phyloP scores from a whole-genome alignment of 2,329 filamentous ascomycete species.

The Diaporthe humulicola region DNA sequence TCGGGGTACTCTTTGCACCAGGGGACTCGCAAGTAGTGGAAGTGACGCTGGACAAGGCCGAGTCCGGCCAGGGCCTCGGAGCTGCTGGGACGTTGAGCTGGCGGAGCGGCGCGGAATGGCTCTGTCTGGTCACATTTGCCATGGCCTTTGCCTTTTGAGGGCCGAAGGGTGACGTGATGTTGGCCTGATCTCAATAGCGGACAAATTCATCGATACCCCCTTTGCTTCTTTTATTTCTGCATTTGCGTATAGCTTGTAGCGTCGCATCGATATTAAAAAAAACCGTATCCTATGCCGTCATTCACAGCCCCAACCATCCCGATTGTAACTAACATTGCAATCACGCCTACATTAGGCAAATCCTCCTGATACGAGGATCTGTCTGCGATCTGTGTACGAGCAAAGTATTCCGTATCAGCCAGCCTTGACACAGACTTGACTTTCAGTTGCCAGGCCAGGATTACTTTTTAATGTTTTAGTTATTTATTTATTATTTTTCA shows the following conservation, averaged over 20 bases:
- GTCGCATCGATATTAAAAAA: neutral
- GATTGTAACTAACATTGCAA: neutral
- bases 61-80: slow-evolving; percentile 46
- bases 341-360: neutral
- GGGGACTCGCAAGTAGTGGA: slow-evolving; percentile 63
- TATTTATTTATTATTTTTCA: no score
- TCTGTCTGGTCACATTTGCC: slow-evolving; percentile 50
- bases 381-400: neutral
- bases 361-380: no score
- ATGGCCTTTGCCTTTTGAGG: slow-evolving; percentile 50
- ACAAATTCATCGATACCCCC: slow-evolving; percentile 1
- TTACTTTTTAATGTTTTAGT: neutral
- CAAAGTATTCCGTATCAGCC: no score
- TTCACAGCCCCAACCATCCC: no score
- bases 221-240: neutral
- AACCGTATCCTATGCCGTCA: neutral
- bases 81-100: slow-evolving; percentile 50
- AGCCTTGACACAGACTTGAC: neutral
- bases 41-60: slow-evolving; percentile 43
- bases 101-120: slow-evolving; percentile 49
- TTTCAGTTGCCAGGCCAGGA: neutral
- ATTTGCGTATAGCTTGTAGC: neutral
- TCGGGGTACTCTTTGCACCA: slow-evolving; percentile 65
- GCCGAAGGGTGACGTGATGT: neutral
- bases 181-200: neutral